Evolutionary conservation across 1,139 yeast species (phyloP), one percentile per base, ranked within the genome.

Genomic region (Geotrichum fermentans): DNA sequence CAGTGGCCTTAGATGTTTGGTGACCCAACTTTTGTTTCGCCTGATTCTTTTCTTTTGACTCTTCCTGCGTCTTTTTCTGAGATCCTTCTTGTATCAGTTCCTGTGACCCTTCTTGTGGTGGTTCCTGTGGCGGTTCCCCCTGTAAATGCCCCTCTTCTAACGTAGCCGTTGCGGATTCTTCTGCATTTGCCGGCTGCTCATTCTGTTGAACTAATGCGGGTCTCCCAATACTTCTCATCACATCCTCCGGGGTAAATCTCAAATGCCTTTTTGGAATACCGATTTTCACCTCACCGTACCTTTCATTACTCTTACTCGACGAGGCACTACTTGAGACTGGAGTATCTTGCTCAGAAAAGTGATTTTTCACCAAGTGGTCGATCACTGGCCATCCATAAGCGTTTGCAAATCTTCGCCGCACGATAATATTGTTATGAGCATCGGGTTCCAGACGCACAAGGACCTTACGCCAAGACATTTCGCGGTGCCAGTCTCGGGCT

Each of bases 331-430:
- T 38, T 28, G 43, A 3, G 13, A 20, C 43, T 58, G 53, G 32
- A n/a, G 38, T 11, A 17, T 29, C 8, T 22, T 7, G 39, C 11
- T 4, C 50, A 7, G 49, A 53, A 62, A 86, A 86, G 66, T 85
- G 94, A 50, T 78, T 75, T 16, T 74, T 68, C 0, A 84, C 86
- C 55, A 92, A 60, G 66, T 92, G 97, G 47, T 84, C 86, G 32
- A 92, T 74, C 0, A 89, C 96, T 0, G 87, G 89, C 96, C 97
- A 90, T 1, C 99, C 99, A 67, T 84, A 89, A 0, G 97, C 95
- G 69, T 92, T 92, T 10, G 95, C 82, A 71, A 87, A 92, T 53
- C 90, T 70, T 58, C 99, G 73, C 55, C 99, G 71, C 1, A 92
- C 98, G 30, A 87, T 74, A 44, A 92, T 90, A 60, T 90, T 94